A percentile compares a stretch with the other conserved stretches of the same genome.
phyloP scores from a whole-genome alignment of 2,329 filamentous ascomycete species.

The Graphilbum sp. region DNA sequence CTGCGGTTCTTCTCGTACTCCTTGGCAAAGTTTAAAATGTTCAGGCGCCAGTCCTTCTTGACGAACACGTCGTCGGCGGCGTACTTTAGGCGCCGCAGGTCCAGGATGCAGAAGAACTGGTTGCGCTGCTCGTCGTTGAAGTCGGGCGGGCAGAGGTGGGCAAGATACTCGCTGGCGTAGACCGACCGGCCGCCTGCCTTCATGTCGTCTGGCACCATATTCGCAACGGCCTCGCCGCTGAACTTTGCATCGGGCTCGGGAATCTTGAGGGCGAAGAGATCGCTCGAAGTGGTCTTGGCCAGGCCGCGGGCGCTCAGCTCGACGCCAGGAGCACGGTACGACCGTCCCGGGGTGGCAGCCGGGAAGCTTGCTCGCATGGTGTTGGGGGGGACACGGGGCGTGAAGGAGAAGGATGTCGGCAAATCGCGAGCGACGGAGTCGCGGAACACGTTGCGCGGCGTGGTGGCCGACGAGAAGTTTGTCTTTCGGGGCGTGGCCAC shows the following conservation, averaged over 20 bases:
- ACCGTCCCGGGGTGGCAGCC: conserved; percentile 27
- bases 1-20: conserved; percentile 48
- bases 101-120: conserved; percentile 47
- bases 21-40: conserved; percentile 45
- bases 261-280: conserved; percentile 43
- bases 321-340: conserved; percentile 25
- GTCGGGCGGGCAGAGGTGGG: conserved; percentile 37
- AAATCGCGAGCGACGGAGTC: conserved; percentile 14
- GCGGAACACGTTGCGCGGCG: conserved; percentile 18
- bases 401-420: conserved; percentile 21
- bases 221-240: conserved; percentile 36
- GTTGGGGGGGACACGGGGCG: conserved; percentile 26
- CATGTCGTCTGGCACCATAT: conserved; percentile 35
- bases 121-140: conserved; percentile 42
- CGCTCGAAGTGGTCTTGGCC: conserved; percentile 29
- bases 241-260: conserved; percentile 38
- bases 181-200: conserved; percentile 32
- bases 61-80: conserved; percentile 43
- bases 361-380: conserved; percentile 31
- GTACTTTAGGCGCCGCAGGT: conserved; percentile 44
- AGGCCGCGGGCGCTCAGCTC: conserved; percentile 33
- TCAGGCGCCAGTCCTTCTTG: conserved; percentile 46
- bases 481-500: conserved; percentile 9
- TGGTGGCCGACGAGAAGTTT: conserved; percentile 15
- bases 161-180: conserved; percentile 43